phyloP scores from a whole-genome alignment of 345 rosid genomes.

The Brassica rapa region DNA sequence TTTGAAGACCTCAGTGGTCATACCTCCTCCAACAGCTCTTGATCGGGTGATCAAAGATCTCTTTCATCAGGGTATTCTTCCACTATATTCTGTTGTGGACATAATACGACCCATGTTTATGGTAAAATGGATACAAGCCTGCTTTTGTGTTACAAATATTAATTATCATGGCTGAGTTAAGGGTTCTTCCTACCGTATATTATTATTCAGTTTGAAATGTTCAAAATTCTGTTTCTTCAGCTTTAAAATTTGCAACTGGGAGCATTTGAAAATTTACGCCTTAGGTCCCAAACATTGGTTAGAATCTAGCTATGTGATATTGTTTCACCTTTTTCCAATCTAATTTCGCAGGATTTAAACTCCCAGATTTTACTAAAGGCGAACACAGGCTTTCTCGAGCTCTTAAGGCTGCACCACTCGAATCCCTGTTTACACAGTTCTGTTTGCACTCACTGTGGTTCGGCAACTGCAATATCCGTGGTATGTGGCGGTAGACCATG shows the following conservation, averaged over 20 bases:
- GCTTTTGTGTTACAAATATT: constrained; percentile 14
- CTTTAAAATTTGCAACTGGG: neutral
- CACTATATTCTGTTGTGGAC: constrained; percentile 1
- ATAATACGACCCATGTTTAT: constrained; percentile 6
- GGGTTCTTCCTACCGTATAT: neutral
- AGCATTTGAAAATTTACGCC: constrained; percentile 1
- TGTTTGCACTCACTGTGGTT: constrained; percentile 87
- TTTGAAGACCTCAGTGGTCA: constrained; percentile 65
- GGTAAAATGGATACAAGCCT: constrained; percentile 12
- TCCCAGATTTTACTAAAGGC: constrained; percentile 53
- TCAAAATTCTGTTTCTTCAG: neutral
- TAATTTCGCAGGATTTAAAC: constrained; percentile 51
- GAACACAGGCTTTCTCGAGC: constrained; percentile 75
- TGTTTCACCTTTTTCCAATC: constrained; percentile 28
- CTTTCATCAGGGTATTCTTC: constrained; percentile 70
- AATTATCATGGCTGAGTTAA: constrained; percentile 4
- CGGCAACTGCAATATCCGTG: constrained; percentile 91
- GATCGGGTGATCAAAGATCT: constrained; percentile 96
- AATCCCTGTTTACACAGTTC: constrained; percentile 83
- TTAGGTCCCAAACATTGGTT: neutral
- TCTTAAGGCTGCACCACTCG: constrained; percentile 84
- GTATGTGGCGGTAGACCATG: constrained; percentile 48
- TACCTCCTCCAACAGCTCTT: constrained; percentile 82
- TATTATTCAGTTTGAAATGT: constrained; percentile 1
- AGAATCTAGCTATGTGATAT: constrained; percentile 11